Percentiles rank a stretch among this genome's conserved stretches.
Evolutionary conservation across 441 rosid species (phyloP).

Genomic region (Erysimum pusillum): DNA sequence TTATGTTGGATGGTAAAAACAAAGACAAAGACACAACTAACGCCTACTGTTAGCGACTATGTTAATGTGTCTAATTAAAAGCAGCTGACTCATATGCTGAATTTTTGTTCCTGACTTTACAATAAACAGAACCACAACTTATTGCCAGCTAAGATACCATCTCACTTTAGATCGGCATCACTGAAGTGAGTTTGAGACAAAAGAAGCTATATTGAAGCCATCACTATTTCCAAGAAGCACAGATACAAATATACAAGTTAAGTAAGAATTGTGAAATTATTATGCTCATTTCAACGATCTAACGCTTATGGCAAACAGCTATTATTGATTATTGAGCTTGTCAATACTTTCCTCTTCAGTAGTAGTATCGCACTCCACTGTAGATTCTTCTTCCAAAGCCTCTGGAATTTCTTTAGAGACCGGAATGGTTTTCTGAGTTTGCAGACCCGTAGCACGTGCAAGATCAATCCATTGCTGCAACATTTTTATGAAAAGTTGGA

Average conservation of each 20-base stretch:
- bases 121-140: no score
- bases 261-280: constrained; percentile 17
- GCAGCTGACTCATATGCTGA: no score
- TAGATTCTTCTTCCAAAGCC: constrained; percentile 50
- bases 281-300: constrained; percentile 31
- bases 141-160: no score
- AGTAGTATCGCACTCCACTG: constrained; percentile 56
- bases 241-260: constrained; percentile 1
- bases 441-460: constrained; percentile 84
- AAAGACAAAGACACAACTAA: no score
- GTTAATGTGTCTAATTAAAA: no score
- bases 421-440: constrained; percentile 62
- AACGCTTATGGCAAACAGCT: constrained; percentile 4
- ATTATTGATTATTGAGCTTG: constrained; percentile 61
- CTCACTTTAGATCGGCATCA: neutral
- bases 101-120: no score
- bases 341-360: constrained; percentile 71
- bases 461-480: constrained; percentile 99
- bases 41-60: no score
- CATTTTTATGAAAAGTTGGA: constrained; percentile 26
- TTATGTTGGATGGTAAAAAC: no score
- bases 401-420: constrained; percentile 55
- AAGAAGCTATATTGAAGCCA: constrained; percentile 19
- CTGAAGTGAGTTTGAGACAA: neutral
- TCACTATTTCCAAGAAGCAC: constrained; percentile 19